Evolutionary conservation across 305 asterid genomes (phyloP).

Genomic region (Solanum aculeatissimum): DNA sequence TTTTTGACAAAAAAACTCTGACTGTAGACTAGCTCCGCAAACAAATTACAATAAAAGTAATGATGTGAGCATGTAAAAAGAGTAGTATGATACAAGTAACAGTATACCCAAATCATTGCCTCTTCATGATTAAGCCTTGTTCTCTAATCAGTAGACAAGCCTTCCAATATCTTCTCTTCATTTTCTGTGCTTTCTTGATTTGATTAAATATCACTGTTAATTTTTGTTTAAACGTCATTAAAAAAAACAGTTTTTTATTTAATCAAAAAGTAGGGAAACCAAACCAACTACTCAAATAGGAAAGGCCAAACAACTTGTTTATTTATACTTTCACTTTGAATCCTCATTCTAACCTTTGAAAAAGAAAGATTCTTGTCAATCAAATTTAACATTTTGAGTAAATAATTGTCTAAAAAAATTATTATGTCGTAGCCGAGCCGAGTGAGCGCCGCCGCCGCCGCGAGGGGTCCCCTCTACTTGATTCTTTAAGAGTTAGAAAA

Average conservation of each 20-base stretch:
- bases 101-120: not conserved
- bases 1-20: no score
- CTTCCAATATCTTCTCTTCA: not conserved
- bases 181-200: not conserved
- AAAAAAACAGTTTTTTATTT: not conserved
- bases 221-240: not conserved
- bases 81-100: not conserved
- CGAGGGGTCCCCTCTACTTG: no score
- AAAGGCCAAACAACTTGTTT: not conserved
- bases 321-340: not conserved
- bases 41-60: not conserved
- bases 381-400: not conserved
- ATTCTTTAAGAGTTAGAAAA: no score
- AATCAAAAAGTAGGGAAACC: not conserved
- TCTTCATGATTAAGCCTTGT: conserved; percentile 1
- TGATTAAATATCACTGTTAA: not conserved
- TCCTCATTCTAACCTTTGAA: not conserved
- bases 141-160: not conserved
- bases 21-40: no score
- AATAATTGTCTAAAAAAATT: no score
- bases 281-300: not conserved
- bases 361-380: not conserved
- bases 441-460: no score
- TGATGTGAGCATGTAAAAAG: not conserved
- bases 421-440: no score